These are phyloP conservation scores for Dalbergia oliveri DNA, from an alignment of 306 rosid species.

Conservation along the genomic window DNA sequence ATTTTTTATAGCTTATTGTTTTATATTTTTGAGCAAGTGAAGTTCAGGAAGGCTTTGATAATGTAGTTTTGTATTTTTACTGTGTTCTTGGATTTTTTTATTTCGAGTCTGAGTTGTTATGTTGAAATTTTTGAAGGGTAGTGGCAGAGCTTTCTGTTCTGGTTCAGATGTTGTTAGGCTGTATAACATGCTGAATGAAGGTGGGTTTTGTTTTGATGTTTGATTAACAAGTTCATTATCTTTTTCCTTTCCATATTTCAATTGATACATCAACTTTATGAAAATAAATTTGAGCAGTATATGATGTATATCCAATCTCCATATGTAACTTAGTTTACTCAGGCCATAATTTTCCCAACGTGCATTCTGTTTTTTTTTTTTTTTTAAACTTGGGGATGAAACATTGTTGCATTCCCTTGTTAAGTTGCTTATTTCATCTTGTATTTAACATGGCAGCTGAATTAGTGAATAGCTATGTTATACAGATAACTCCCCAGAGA, in stretches of 20 bases:
- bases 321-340: background rate
- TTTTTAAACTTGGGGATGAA: background rate
- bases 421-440: constrained; percentile 22
- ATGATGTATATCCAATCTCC: background rate
- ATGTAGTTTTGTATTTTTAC: background rate
- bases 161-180: constrained; percentile 85
- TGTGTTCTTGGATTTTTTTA: constrained; percentile 23
- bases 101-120: constrained; percentile 52
- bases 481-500: too few species aligned
- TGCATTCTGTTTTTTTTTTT: background rate
- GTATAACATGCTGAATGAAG: constrained; percentile 70
- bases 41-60: background rate
- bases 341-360: background rate
- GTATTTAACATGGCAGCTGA: constrained; percentile 12
- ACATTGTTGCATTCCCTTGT: constrained; percentile 24
- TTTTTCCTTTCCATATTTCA: constrained; percentile 33
- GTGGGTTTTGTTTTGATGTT: constrained; percentile 51
- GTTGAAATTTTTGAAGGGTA: constrained; percentile 71
- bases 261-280: constrained; percentile 12
- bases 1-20: background rate
- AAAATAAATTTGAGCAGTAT: background rate
- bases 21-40: background rate
- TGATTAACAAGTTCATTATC: constrained; percentile 9
- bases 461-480: constrained; percentile 10
- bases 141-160: constrained; percentile 91